phyloP scores from a whole-genome alignment of 768 basidiomycete genomes.

The Phlebiopsis flavidoalba region DNA sequence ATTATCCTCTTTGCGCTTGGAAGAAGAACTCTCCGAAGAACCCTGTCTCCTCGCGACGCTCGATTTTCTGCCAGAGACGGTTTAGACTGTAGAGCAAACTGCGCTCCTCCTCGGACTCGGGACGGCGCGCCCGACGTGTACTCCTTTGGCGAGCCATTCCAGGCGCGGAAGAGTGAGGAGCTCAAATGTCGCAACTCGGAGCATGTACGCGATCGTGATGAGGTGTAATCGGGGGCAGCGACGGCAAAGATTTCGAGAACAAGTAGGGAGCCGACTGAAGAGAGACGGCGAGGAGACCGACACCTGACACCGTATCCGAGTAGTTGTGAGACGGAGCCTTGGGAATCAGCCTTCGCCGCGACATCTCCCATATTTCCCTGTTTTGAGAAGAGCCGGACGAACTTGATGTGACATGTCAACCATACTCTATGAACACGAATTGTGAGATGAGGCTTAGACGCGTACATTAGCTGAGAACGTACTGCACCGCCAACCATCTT shows the following conservation, averaged over 20 bases:
- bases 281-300: slow-evolving; percentile 22
- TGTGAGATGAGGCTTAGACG: too few species aligned
- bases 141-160: slow-evolving; percentile 17
- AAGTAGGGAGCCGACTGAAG: slow-evolving; percentile 24
- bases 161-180: slow-evolving; percentile 24
- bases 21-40: slow-evolving; percentile 25
- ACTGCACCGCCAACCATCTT: slow-evolving; percentile 25
- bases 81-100: background rate
- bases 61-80: slow-evolving; percentile 15
- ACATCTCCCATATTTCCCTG: slow-evolving; percentile 26
- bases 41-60: slow-evolving; percentile 13
- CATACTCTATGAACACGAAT: slow-evolving; percentile 16
- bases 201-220: slow-evolving; percentile 20
- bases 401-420: slow-evolving; percentile 27
- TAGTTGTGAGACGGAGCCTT: slow-evolving; percentile 24
- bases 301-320: slow-evolving; percentile 22
- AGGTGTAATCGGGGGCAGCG: slow-evolving; percentile 19
- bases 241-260: slow-evolving; percentile 21
- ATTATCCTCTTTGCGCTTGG: slow-evolving; percentile 16
- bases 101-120: background rate
- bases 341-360: slow-evolving; percentile 26
- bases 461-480: slow-evolving; percentile 1
- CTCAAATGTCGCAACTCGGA: slow-evolving; percentile 24
- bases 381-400: slow-evolving; percentile 22
- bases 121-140: slow-evolving; percentile 8